phyloP scores from a whole-genome alignment of 1,139 yeast species.

The Kodamaea ohmeri region DNA sequence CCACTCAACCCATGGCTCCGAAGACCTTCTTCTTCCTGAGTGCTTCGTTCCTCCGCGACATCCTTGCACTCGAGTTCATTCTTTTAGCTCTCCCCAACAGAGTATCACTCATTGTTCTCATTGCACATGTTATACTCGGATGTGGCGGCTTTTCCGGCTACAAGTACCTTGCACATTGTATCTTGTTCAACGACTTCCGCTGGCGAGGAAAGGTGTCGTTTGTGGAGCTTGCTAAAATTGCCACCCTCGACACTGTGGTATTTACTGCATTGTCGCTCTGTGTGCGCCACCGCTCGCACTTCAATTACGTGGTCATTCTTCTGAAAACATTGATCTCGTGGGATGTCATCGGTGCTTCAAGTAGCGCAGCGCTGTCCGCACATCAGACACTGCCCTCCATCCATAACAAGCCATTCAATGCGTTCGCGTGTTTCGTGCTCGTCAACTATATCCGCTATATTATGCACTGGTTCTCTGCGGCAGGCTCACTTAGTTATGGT shows the following conservation, averaged over 20 bases:
- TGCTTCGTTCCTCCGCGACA: slow-evolving; percentile 33
- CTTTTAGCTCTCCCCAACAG: slow-evolving; percentile 42
- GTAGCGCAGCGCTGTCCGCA: slow-evolving; percentile 19
- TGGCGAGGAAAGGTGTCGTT: slow-evolving; percentile 6
- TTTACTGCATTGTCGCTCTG: slow-evolving; percentile 29
- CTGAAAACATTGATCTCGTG: slow-evolving; percentile 53
- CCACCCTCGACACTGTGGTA: slow-evolving; percentile 30
- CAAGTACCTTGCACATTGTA: slow-evolving; percentile 34
- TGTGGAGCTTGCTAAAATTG: slow-evolving; percentile 8
- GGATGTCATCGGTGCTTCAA: slow-evolving; percentile 43
- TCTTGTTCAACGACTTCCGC: slow-evolving; percentile 15
- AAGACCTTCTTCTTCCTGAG: slow-evolving; percentile 6
- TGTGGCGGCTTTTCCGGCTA: slow-evolving; percentile 41
- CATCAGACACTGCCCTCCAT: slow-evolving; percentile 17
- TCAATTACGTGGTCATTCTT: slow-evolving; percentile 41
- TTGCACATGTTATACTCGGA: slow-evolving; percentile 41
- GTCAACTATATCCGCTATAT: slow-evolving; percentile 31
- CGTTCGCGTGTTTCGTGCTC: slow-evolving; percentile 29
- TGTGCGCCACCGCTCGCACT: slow-evolving; percentile 30
- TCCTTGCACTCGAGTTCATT: slow-evolving; percentile 42
- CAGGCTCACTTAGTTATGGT: slow-evolving; percentile 5
- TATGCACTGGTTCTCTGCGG: slow-evolving; percentile 16
- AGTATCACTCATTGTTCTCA: slow-evolving; percentile 36
- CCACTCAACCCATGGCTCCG: neutral
- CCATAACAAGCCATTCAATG: slow-evolving; percentile 20